Evolutionary conservation across 2,329 filamentous ascomycete species (phyloP), one percentile per base, ranked within the genome.

Genomic region (Pseudohalonectria lignicola): DNA sequence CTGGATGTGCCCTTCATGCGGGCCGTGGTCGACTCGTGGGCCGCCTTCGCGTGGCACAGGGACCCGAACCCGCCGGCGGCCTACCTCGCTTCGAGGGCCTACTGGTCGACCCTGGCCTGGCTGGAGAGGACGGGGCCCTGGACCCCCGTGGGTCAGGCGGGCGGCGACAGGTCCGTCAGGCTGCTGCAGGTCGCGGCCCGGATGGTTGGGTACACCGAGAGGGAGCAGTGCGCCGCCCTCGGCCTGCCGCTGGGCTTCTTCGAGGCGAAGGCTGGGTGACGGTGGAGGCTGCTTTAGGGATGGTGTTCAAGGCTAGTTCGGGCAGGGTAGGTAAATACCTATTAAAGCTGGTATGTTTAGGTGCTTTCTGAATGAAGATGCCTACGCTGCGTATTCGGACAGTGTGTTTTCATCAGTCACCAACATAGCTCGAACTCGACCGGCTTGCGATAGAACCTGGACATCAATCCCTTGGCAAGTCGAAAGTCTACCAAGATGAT

Each of bases 1-100:
- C 42, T 46, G 11, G 60, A 63, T 41, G 45, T 53, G 9, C 43
- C 48, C 18, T 62, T 59, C 29, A 51, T 52, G 42, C 49, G 50
- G 43, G 40, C 61, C 6, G 40, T 54, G 4, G 45, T 57, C 6
- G 56, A 59, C 40, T 57, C 58, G 43, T 61, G 56, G 56, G 49
- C 47, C 6, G 45, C 50, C 9, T 60, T 61, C 42, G 57, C 53
- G 23, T 41, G 52, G 31, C 49, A 41, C 13, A 52, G 53, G 16
- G 51, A 55, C 26, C 55, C 57, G n/a, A 55, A 56, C 31, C 52
- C 55, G 16, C 43, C 50, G 13, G 15, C 31, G 20, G 51, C 28
- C 13, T 60, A 52, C 36, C 33, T 62, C n/a, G 18, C 28, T 26
- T 55, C 49, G 2, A 44, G 58, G 28, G 55, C 52, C 0, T 53